Evolutionary conservation across 2,329 filamentous ascomycete species (phyloP).

Genomic region (Beauveria brongniartii): DNA sequence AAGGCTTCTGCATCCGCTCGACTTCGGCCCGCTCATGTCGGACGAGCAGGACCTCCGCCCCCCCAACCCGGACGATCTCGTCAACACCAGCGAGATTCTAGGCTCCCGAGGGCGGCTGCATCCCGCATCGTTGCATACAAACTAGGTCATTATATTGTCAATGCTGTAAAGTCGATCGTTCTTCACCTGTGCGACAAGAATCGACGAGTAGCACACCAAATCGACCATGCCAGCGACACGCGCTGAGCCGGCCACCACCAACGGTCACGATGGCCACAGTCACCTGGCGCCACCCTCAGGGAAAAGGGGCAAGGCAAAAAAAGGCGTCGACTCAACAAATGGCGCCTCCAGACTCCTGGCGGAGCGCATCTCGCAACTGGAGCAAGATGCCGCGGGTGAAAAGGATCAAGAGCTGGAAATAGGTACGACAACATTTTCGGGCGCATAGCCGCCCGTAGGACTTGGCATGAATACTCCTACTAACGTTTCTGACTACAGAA

Average conservation of each 20-base stretch:
- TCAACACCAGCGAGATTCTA: not conserved
- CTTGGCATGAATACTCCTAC: not conserved
- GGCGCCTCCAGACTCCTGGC: conserved; percentile 89
- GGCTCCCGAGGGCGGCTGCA: not conserved
- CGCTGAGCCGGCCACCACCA: conserved; percentile 33
- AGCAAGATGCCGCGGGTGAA: conserved; percentile 85
- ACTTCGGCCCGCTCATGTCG: conserved; percentile 3
- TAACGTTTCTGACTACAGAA: conserved; percentile 46
- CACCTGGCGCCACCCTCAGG: conserved; percentile 36
- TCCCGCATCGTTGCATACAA: not conserved
- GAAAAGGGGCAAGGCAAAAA: conserved; percentile 82
- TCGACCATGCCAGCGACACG: conserved; percentile 31
- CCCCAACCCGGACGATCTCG: not conserved
- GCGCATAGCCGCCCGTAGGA: not conserved
- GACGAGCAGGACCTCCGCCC: conserved; percentile 4
- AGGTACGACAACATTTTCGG: conserved; percentile 45
- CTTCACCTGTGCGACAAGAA: conserved; percentile 13
- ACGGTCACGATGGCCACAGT: conserved; percentile 33
- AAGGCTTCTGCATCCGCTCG: not conserved
- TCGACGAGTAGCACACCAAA: conserved; percentile 15
- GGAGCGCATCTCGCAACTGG: conserved; percentile 89
- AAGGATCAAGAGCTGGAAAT: conserved; percentile 96
- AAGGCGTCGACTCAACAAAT: conserved; percentile 71
- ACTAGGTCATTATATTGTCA: not conserved
- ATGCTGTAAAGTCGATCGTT: conserved; percentile 1